phyloP scores from a whole-genome alignment of 331 rosid species.

The Rosa hybrid region DNA sequence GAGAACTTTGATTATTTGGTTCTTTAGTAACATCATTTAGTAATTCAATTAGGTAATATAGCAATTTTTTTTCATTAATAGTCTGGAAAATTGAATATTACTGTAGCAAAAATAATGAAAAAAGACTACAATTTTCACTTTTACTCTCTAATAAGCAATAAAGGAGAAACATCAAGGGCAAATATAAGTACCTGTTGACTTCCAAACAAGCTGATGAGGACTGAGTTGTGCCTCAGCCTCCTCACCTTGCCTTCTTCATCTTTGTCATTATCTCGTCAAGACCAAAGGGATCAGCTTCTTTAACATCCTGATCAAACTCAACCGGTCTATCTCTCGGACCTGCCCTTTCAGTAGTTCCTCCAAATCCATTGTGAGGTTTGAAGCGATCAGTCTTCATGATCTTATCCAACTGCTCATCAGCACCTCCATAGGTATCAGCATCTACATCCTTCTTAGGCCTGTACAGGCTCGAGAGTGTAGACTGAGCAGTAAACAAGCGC shows the following conservation, averaged over 20 bases:
- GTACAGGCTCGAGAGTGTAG: constrained; percentile 63
- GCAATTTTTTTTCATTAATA: background rate
- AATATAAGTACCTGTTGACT: background rate
- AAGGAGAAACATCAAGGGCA: background rate
- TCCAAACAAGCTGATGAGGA: background rate
- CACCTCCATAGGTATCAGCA: constrained; percentile 61
- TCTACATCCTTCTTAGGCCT: constrained; percentile 78
- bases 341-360: constrained; percentile 48
- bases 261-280: constrained; percentile 70
- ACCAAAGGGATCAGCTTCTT: constrained; percentile 80
- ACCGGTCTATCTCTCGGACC: constrained; percentile 67
- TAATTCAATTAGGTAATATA: background rate
- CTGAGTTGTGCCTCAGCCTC: background rate
- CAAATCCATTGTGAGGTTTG: constrained; percentile 63
- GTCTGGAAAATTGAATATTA: background rate
- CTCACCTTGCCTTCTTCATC: constrained; percentile 56
- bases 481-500: constrained; percentile 70
- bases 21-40: background rate
- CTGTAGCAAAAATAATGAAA: background rate
- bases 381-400: constrained; percentile 75
- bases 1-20: background rate
- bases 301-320: constrained; percentile 57
- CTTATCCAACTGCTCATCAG: constrained; percentile 74
- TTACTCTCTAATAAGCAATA: background rate
- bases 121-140: background rate